Conservation (phyloP, 1,284 basidiomycete genomes). For the Trichosporon sp. region DNA sequence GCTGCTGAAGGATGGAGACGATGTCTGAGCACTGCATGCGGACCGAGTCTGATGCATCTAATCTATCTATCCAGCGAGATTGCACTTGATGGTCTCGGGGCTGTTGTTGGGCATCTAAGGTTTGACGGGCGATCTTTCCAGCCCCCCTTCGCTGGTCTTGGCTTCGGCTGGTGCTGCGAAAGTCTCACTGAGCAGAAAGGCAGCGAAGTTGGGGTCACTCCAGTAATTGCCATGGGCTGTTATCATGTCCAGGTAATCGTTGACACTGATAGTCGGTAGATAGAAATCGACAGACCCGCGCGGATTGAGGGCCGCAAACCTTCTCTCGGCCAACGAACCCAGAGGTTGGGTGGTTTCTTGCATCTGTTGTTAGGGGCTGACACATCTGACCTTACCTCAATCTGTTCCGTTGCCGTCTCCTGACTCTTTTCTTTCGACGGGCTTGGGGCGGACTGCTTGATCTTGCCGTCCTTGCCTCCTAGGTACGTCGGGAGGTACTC, state of each 20-base stretch:
- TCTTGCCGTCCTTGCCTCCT: conserved; percentile 8
- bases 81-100: not conserved
- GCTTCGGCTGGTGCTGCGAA: conserved; percentile 14
- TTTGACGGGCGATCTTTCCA: not conserved
- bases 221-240: conserved; percentile 48
- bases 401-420: conserved; percentile 34
- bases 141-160: not conserved
- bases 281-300: conserved; percentile 50
- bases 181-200: conserved; percentile 47
- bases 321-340: conserved; percentile 43
- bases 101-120: not conserved
- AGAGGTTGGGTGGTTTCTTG: conserved; percentile 23
- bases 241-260: conserved; percentile 49
- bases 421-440: conserved; percentile 4
- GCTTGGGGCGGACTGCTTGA: not conserved
- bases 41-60: conserved; percentile 5
- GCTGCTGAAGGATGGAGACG: conserved; percentile 55
- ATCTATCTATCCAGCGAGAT: not conserved
- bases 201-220: conserved; percentile 41
- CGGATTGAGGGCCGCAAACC: conserved; percentile 50
- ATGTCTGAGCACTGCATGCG: conserved; percentile 4
- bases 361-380: conserved; percentile 26
- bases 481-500: conserved; percentile 39
- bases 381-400: conserved; percentile 30
- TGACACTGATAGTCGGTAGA: conserved; percentile 43